Evolutionary conservation across 768 basidiomycete species (phyloP).

Genomic region (Dendrothele bispora): DNA sequence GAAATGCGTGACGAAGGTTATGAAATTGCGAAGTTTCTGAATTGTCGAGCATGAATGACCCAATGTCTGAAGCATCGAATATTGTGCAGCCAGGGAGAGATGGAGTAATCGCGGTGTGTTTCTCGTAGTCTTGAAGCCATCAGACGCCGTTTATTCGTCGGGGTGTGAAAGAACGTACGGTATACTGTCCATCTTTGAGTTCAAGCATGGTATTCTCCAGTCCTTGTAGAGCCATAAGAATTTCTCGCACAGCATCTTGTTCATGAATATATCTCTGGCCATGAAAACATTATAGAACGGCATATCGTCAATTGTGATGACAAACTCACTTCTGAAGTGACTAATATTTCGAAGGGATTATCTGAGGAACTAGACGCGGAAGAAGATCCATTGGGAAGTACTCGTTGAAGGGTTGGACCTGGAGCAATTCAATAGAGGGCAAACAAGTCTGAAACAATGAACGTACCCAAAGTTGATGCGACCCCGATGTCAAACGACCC

Average conservation of each 20-base stretch:
- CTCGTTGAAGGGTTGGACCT: slow-evolving; percentile 14
- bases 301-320: not conserved
- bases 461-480: slow-evolving; percentile 69
- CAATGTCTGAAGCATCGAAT: slow-evolving; percentile 62
- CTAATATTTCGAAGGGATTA: not conserved
- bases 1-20: slow-evolving; percentile 3
- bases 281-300: not conserved
- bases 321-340: not conserved
- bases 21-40: slow-evolving; percentile 62
- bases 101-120: slow-evolving; percentile 63
- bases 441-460: not conserved
- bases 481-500: slow-evolving; percentile 62
- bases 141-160: not conserved
- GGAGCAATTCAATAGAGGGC: not conserved
- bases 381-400: slow-evolving; percentile 2
- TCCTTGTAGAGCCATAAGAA: slow-evolving; percentile 76
- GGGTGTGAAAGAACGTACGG: slow-evolving; percentile 20
- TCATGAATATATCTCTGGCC: slow-evolving; percentile 69
- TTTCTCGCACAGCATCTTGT: slow-evolving; percentile 74
- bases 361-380: slow-evolving; percentile 1
- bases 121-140: slow-evolving; percentile 41
- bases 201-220: slow-evolving; percentile 57
- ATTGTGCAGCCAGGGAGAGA: slow-evolving; percentile 63
- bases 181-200: slow-evolving; percentile 33
- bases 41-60: slow-evolving; percentile 59